These are phyloP conservation scores for Decorospora gaudefroyi DNA, from an alignment of 2,329 filamentous ascomycete genomes.

Conservation along the genomic window DNA sequence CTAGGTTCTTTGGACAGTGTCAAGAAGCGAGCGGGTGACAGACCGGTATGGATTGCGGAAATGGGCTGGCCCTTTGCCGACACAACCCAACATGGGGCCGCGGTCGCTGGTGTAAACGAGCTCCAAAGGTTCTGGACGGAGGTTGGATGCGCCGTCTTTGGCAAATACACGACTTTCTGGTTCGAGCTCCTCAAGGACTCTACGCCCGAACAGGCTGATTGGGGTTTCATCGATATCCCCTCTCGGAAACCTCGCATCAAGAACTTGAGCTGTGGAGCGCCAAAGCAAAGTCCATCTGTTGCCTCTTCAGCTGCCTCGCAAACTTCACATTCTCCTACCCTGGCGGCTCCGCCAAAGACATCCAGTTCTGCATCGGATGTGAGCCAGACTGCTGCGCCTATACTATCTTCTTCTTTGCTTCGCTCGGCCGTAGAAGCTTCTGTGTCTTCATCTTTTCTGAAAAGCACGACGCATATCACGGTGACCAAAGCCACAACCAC, in stretches of 20 bases:
- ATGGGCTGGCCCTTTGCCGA: constrained; percentile 40
- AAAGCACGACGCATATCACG: constrained; percentile 10
- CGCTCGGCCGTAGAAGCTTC: neutral
- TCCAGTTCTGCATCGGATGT: neutral
- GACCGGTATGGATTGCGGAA: constrained; percentile 44
- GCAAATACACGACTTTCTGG: constrained; percentile 42
- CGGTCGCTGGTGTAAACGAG: constrained; percentile 26
- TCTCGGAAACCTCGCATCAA: constrained; percentile 24
- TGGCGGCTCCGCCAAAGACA: neutral
- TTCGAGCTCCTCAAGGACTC: constrained; percentile 38
- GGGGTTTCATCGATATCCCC: constrained; percentile 29
- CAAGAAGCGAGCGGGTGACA: constrained; percentile 26
- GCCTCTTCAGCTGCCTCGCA: neutral
- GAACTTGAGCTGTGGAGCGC: constrained; percentile 27
- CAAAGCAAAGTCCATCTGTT: neutral
- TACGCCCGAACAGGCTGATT: constrained; percentile 28
- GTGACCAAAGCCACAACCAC: neutral
- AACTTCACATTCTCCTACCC: neutral
- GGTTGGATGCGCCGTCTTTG: constrained; percentile 38
- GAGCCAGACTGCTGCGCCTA: neutral
- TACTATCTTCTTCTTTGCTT: neutral
- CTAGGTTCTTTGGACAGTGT: constrained; percentile 25
- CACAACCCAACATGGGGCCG: constrained; percentile 8
- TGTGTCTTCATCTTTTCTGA: neutral
- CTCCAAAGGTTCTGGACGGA: constrained; percentile 38